Base-by-base conservation (phyloP, 768 basidiomycete species). In the Pulveroboletus sp. region DNA sequence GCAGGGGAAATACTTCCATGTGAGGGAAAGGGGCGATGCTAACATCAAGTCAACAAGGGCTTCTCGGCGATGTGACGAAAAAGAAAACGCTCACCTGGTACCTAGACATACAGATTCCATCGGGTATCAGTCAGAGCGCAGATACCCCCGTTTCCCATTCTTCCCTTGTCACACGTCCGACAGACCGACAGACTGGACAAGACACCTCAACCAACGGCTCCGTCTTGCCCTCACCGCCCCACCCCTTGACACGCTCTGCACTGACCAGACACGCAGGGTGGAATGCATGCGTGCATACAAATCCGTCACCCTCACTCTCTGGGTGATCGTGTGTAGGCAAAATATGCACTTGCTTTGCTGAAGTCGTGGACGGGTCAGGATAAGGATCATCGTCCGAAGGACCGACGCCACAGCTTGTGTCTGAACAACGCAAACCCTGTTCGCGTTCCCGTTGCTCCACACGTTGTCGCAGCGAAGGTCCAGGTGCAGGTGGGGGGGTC, bases 361-460 rank as follows among this genome's bases (percentile, higher is more conserved):
- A 41, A 5, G 47, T 19, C 9, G 59, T 64, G 0, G 62, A 58
- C 16, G 64, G 44, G 43, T 62, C 63, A 6, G 75, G 65, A 37
- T 67, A 68, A 13, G 85, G 85, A 36, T 86, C 84, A 14, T 87
- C 86, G 49, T 88, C 86, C 13, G 79, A 81, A 7, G 86, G 86
- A 0, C 86, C 89, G 24, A 89, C 63, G 3, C 85, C 86, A 64
- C 89, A 91, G 51, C 80, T 81, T 24, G 81, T 68, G 58, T 89
- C 88, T 32, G 71, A 79, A 63, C 89, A 91, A 42, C 89, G 73
- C 57, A 88, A 60, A 1, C 86, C 88, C 19, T 78, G 76, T 62
- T 87, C 85, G 19, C 83, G 77, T 65, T 90, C 89, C 47, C 79
- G 74, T 50, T 77, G 75, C 64, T 91, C 89, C 16, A 91, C 73